phyloP scores from a whole-genome alignment of 1,284 basidiomycete species.

The Trametes hirsuta region DNA sequence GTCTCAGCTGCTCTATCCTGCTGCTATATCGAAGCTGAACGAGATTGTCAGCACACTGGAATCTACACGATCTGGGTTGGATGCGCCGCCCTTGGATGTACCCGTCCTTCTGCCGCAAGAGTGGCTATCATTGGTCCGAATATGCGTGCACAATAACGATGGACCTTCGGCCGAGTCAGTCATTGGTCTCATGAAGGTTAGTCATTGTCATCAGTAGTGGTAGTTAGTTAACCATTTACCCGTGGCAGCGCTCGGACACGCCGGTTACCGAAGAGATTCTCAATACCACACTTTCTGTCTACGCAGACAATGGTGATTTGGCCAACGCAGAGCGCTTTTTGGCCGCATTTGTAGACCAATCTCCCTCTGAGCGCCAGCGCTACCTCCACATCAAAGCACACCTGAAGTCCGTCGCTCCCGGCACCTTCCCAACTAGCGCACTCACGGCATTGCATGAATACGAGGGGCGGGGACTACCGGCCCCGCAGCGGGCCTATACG shows the following conservation, averaged over 20 bases:
- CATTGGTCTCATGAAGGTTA: slow-evolving; percentile 56
- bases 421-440: slow-evolving; percentile 55
- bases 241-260: slow-evolving; percentile 41
- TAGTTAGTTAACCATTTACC: neutral
- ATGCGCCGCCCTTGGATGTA: neutral
- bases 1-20: slow-evolving; percentile 10
- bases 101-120: slow-evolving; percentile 49
- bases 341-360: slow-evolving; percentile 36
- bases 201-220: slow-evolving; percentile 14
- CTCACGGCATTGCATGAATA: slow-evolving; percentile 67
- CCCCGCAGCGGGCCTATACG: slow-evolving; percentile 70
- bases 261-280: slow-evolving; percentile 43
- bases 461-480: slow-evolving; percentile 56
- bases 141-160: slow-evolving; percentile 40
- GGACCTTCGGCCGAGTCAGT: slow-evolving; percentile 37
- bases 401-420: slow-evolving; percentile 44
- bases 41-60: slow-evolving; percentile 21
- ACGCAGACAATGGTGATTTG: slow-evolving; percentile 52
- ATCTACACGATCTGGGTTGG: neutral
- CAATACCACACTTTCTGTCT: slow-evolving; percentile 51
- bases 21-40: slow-evolving; percentile 20
- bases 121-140: slow-evolving; percentile 51
- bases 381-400: slow-evolving; percentile 72
- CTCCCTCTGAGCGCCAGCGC: slow-evolving; percentile 58
- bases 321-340: slow-evolving; percentile 50